Evolutionary conservation across 768 basidiomycete genomes (phyloP).

Genomic region (Kwoniella europaea): DNA sequence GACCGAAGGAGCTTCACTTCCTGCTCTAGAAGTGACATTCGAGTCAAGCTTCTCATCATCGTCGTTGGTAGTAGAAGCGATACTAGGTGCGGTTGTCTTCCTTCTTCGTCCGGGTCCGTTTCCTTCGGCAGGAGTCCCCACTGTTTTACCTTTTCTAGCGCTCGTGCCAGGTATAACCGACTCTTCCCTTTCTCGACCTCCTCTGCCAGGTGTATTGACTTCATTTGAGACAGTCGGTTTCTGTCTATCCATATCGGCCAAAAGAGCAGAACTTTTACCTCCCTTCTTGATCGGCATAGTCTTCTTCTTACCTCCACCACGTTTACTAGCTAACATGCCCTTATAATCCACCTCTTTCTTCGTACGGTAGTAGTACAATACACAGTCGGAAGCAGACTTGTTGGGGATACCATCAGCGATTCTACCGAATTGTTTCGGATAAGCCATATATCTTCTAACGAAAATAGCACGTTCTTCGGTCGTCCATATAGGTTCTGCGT

Average conservation of each 20-base stretch:
- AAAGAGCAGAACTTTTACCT: slow-evolving; percentile 42
- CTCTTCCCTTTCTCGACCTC: slow-evolving; percentile 19
- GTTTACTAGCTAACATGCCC: slow-evolving; percentile 34
- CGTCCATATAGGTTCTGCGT: slow-evolving; percentile 85
- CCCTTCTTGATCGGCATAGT: slow-evolving; percentile 44
- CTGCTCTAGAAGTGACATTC: slow-evolving; percentile 22
- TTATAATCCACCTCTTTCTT: slow-evolving; percentile 72
- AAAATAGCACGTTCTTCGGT: slow-evolving; percentile 79
- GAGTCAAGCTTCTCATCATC: slow-evolving; percentile 22
- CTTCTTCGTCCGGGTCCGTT: slow-evolving; percentile 14
- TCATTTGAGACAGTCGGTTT: slow-evolving; percentile 34
- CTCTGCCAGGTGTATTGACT: slow-evolving; percentile 25
- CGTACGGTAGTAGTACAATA: slow-evolving; percentile 91
- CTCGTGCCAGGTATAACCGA: slow-evolving; percentile 25
- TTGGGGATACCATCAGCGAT: slow-evolving; percentile 75
- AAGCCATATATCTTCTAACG: slow-evolving; percentile 76
- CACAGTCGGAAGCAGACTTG: slow-evolving; percentile 87
- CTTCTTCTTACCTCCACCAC: slow-evolving; percentile 37
- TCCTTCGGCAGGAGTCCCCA: background rate
- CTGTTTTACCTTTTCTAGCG: slow-evolving; percentile 10
- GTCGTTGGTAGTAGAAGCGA: slow-evolving; percentile 4
- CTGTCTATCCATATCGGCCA: slow-evolving; percentile 41
- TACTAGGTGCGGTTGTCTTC: slow-evolving; percentile 9
- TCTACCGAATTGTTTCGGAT: slow-evolving; percentile 94
- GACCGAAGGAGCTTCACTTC: slow-evolving; percentile 28